These are phyloP conservation scores for Claviceps cyperi DNA, from an alignment of 2,329 filamentous ascomycete species.

Conservation along the genomic window DNA sequence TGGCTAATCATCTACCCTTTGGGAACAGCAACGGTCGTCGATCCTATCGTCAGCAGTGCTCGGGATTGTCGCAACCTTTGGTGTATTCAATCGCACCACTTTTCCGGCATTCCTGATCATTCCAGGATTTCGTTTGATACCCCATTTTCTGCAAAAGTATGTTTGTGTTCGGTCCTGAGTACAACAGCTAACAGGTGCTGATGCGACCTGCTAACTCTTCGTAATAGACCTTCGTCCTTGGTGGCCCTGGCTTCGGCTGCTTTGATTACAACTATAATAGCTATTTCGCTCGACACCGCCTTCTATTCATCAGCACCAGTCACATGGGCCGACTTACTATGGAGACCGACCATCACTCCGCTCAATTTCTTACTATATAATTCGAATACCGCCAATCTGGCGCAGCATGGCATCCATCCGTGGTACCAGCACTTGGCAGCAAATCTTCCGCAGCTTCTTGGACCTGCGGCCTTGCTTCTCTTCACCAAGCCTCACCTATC, in stretches of 20 bases:
- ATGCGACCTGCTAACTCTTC: constrained; percentile 9
- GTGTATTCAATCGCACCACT: constrained; percentile 91
- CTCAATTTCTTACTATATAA: constrained; percentile 71
- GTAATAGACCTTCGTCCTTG: constrained; percentile 41
- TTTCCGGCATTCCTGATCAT: constrained; percentile 87
- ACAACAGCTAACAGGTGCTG: background rate
- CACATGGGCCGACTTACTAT: constrained; percentile 48
- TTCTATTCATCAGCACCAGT: constrained; percentile 59
- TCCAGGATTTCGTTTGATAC: constrained; percentile 68
- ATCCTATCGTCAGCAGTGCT: constrained; percentile 63
- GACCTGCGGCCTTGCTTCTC: constrained; percentile 50
- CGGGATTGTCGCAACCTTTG: constrained; percentile 69
- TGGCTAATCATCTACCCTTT: constrained; percentile 9
- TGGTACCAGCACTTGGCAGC: constrained; percentile 63
- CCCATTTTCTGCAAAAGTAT: constrained; percentile 71
- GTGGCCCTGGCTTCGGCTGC: constrained; percentile 50
- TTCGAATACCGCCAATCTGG: constrained; percentile 52
- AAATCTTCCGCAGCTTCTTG: constrained; percentile 57
- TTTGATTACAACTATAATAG: constrained; percentile 52
- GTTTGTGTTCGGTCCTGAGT: constrained; percentile 14
- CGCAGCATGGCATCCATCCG: constrained; percentile 62
- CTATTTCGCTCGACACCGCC: constrained; percentile 68
- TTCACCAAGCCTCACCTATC: constrained; percentile 43
- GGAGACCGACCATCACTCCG: constrained; percentile 56
- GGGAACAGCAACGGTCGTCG: constrained; percentile 54